phyloP scores from a whole-genome alignment of 2,329 filamentous ascomycete species.

The Fusarium temperatum region DNA sequence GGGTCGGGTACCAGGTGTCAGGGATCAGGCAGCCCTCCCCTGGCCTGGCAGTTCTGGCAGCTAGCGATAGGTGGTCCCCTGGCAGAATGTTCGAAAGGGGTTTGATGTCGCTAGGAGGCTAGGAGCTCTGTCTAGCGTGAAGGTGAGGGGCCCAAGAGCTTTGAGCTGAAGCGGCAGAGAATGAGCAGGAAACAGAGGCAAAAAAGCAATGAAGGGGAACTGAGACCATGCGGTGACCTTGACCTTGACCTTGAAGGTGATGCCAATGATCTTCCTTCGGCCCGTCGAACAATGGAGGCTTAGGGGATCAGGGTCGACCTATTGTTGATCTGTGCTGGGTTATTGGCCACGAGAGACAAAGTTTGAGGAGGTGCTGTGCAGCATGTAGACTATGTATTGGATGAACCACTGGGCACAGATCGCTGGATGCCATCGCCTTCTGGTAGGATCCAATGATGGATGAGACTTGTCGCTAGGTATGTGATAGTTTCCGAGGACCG shows the following conservation, averaged over 20 bases:
- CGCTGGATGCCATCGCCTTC: not conserved
- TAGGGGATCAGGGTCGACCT: not conserved
- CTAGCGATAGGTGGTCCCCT: slow-evolving; percentile 22
- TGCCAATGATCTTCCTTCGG: slow-evolving; percentile 5
- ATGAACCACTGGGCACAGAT: slow-evolving; percentile 18
- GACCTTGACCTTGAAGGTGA: not conserved
- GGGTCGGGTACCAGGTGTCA: slow-evolving; percentile 18
- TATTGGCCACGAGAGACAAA: slow-evolving; percentile 3
- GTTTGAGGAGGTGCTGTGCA: not conserved
- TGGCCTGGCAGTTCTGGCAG: slow-evolving; percentile 29
- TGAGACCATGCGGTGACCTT: not conserved
- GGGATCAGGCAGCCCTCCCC: slow-evolving; percentile 12
- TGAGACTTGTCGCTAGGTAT: not conserved
- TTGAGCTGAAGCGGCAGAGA: slow-evolving; percentile 14
- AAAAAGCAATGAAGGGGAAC: not conserved
- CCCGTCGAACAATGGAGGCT: not conserved
- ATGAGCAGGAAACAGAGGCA: not conserved
- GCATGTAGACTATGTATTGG: not conserved
- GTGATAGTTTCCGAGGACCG: slow-evolving; percentile 3
- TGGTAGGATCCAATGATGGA: slow-evolving; percentile 4
- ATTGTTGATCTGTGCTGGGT: slow-evolving; percentile 5
- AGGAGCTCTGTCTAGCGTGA: slow-evolving; percentile 26
- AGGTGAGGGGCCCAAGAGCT: slow-evolving; percentile 14
- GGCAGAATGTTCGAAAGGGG: slow-evolving; percentile 24
- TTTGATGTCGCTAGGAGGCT: slow-evolving; percentile 34